Base-by-base conservation (phyloP, 2,329 filamentous ascomycete genomes). In the Rutstroemia sp. region DNA sequence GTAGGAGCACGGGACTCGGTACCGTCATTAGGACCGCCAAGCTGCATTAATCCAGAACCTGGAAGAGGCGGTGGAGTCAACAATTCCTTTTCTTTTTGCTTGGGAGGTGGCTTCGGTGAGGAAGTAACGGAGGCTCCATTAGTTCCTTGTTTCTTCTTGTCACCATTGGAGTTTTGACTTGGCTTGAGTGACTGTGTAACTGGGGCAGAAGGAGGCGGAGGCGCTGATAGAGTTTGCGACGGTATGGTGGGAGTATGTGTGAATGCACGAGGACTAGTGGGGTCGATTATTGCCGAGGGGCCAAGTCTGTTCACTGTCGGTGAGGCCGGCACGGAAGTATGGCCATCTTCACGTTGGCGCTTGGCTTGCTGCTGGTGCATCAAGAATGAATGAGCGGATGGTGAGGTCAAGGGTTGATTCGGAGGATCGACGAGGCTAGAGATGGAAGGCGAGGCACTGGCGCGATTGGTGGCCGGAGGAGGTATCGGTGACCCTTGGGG, bases 381-480 rank as follows among this genome's bases (percentile, higher is more conserved):
- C 54, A 66, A 71, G 67, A 67, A 64, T 63, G 67, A 64, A 70
- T 67, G 54, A 50, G 64, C 42, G 0, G 67, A 69, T 6, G 67
- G 67, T 10, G 67, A 69, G 5, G 64, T 63, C 36, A 65, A 57
- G 3, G 64, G 47, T 38, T 70, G 68, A 50, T 66, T 70, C 2
- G 80, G 80, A 36, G 86, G 87, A 63, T 96, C 90, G 51, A 96
- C 89, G 57, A 96, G 79, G 72, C 89, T 95, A 5, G 90, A 87
- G 63, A 96, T 96, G 2, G 92, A 92, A 1, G 92, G 92, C 4
- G 92, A 96, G 40, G 88, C 88, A 68, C 88, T 92, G n/a, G 89
- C 87, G 54, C 87, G 83, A 71, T 87, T 86, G 54, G 80, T 66
- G 4, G 73, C 51, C n/a, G 72, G 70, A 50, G 72, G 65, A n/a